Evolutionary conservation across 2,329 filamentous ascomycete genomes (phyloP).

Genomic region (Pochonia chlamydosporia): DNA sequence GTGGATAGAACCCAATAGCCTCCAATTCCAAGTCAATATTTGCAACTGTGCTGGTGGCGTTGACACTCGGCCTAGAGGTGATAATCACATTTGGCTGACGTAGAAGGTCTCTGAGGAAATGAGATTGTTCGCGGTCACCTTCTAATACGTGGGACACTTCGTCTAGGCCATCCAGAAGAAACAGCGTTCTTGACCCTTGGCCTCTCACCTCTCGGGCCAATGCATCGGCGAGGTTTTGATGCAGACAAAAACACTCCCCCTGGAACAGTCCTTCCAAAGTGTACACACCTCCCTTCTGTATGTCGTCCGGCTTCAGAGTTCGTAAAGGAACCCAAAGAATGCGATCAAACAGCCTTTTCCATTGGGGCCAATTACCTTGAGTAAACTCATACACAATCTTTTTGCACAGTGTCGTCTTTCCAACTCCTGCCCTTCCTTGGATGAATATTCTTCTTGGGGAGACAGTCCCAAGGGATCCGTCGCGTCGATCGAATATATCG

Average conservation of each 20-base stretch:
- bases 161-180: slow-evolving; percentile 38
- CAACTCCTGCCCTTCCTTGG: slow-evolving; percentile 29
- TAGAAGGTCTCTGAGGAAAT: slow-evolving; percentile 24
- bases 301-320: slow-evolving; percentile 26
- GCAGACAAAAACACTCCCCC: too few relatives aligned
- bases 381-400: slow-evolving; percentile 32
- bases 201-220: too few relatives aligned
- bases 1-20: slow-evolving; percentile 31
- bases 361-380: slow-evolving; percentile 7
- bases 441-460: slow-evolving; percentile 28
- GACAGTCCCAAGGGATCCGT: slow-evolving; percentile 10
- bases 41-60: slow-evolving; percentile 3
- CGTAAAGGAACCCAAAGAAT: slow-evolving; percentile 34
- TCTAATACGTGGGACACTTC: slow-evolving; percentile 28
- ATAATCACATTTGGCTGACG: slow-evolving; percentile 30
- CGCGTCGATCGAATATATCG: slow-evolving; percentile 21
- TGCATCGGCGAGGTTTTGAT: too few relatives aligned
- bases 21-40: slow-evolving; percentile 30
- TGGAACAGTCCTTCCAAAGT: too few relatives aligned
- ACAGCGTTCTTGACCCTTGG: slow-evolving; percentile 29
- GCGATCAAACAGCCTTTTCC: slow-evolving; percentile 24
- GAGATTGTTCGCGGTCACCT: slow-evolving; percentile 8
- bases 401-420: slow-evolving; percentile 37
- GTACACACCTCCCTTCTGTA: too few relatives aligned
- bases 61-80: slow-evolving; percentile 31